Percentiles rank a stretch among this genome's conserved stretches.
Conservation (phyloP, 257 asterid genomes). For the Cinchona pubescens region DNA sequence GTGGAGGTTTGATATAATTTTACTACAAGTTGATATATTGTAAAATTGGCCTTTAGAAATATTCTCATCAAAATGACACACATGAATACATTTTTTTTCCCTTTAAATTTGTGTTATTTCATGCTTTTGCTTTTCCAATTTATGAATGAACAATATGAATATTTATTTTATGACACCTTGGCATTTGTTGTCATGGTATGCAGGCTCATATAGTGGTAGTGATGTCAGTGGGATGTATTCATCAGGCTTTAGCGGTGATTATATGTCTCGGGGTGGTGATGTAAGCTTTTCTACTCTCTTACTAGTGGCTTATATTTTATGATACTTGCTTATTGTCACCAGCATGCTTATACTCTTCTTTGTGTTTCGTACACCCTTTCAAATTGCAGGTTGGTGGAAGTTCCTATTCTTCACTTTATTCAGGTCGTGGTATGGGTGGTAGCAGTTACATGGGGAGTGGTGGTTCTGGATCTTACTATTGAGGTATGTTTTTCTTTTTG, state of each 20-base stretch:
- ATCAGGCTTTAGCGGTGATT: slow-evolving; percentile 72
- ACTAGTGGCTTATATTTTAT: background rate
- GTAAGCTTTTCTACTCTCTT: slow-evolving; percentile 36
- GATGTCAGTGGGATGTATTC: slow-evolving; percentile 83
- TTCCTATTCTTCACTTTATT: slow-evolving; percentile 79
- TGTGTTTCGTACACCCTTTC: background rate
- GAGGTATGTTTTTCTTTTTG: slow-evolving; percentile 32
- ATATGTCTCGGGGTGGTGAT: slow-evolving; percentile 73
- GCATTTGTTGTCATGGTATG: slow-evolving; percentile 12
- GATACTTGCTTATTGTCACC: background rate
- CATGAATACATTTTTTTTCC: background rate
- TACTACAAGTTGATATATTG: background rate
- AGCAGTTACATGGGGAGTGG: slow-evolving; percentile 75
- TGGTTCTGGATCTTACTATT: slow-evolving; percentile 85
- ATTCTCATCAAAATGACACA: background rate
- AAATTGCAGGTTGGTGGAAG: slow-evolving; percentile 68
- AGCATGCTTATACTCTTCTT: slow-evolving; percentile 8
- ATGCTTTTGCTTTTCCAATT: background rate
- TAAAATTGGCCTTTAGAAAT: background rate
- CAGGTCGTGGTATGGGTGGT: slow-evolving; percentile 76
- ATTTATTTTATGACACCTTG: background rate
- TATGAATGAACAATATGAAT: background rate
- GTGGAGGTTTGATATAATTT: slow-evolving; percentile 56
- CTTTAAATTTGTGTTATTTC: background rate
- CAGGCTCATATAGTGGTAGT: slow-evolving; percentile 80